Evolutionary conservation across 805 yeast species (phyloP), one percentile per base, ranked within the genome.

Genomic region (Zygosaccharomyces kombuchaensis): DNA sequence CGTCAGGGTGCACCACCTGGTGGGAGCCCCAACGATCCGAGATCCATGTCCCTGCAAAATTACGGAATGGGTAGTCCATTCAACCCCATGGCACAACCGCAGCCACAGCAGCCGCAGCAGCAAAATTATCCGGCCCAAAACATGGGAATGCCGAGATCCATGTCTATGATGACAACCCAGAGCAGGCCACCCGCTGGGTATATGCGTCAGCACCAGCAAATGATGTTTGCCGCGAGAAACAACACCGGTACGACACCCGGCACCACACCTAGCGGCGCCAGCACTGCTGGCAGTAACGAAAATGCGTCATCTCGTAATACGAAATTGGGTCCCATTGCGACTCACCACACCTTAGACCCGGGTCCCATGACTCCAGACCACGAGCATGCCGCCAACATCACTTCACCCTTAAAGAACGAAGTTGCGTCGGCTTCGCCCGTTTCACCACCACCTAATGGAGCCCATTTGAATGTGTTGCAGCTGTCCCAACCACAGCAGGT

Each of bases 11-110:
- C 26, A 23, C 44, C 38, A 5, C 27, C 32, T 9, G 30, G 30
- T 16, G 29, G 26, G n/a, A 22, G 44, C 6, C 21, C 21, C 5
- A 32, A 22, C 19, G 74, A 68, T 31, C 74, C 76, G 10, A 60
- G 78, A 31, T 64, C 79, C 4, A 74, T 73, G 79, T 74, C 79
- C 1, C 54, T 73, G 26, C 70, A 62, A 45, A 46, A 54, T 39
- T 51, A 44, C 40, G 41, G 36, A 9, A 50, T 36, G 23, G 50
- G 49, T 14, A 45, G 43, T 36, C 53, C 52, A 5, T 31, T 45
- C 38, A 31, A 37, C 19, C 46, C 50, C 34, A 29, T 26, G 35
- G 2, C 12, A 8, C 29, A 25, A 10, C 29, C 9, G 29, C 29
- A 25, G 9, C 29, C 9, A 10, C 29, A 25, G 41, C 26, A 9